Evolutionary conservation across 768 basidiomycete genomes (phyloP), one percentile per base, ranked within the genome.

Genomic region (Boletus patriciae): DNA sequence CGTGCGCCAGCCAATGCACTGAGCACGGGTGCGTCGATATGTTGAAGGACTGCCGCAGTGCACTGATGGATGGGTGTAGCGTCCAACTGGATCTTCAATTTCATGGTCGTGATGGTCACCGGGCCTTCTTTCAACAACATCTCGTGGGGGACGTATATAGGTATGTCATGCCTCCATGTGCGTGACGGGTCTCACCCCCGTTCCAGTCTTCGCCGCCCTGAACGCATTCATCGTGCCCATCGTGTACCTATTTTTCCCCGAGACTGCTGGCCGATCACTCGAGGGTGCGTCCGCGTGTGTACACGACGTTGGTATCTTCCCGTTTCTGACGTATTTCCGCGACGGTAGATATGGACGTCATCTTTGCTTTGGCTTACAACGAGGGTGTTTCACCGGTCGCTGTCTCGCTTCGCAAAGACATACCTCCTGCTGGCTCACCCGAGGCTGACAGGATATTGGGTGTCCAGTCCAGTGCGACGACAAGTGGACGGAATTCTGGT

Each of bases 1-100:
- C 77, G 85, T 53, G 85, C 82, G 7, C 82, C 84, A 0, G 85
- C 85, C 13, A 86, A 86, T 57, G 85, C 84, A 12, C 73, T 87
- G 29, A 81, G 81, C 38, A 86, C 85, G 1, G 81, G 70, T 72
- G 18, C 23, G 63, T 62, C 4, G 18, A 6, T 21, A 7, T 4
- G 3, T 29, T 18, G 3, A 3, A 18, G 19, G 40, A 13, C 5
- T 18, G 19, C 21, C 45, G 25, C 13, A 11, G 5, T 23, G n/a
- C 21, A 10, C 34, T 54, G 45, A 62, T 29, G 45, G 41, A 45
- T 21, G 25, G 9, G 27, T 19, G 23, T 41, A 68, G 70, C 70
- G 15, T 73, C 69, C 21, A 80, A 80, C 50, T 82, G 79, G 83
- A 81, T 77, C 19, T 85, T 83, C 62, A 84, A 84, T 64, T 85